Base-by-base conservation (phyloP, 139 green algal genomes). In the Picochlorum sp. region DNA sequence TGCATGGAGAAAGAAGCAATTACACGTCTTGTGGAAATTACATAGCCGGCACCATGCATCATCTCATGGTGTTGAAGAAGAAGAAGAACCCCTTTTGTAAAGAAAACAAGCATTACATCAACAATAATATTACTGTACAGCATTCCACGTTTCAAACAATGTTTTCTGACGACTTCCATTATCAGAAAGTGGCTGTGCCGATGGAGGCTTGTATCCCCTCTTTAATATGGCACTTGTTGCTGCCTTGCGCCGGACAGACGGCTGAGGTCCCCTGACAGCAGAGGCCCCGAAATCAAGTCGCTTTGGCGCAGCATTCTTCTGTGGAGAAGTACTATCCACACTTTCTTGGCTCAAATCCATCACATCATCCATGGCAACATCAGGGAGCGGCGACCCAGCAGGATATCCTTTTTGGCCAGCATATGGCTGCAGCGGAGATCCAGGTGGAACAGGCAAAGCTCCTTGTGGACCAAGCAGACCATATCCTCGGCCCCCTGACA, bases 1-100 rank as follows among this genome's bases (percentile, higher is more conserved):
- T 34, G 75, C 64, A 18, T 58, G 41, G 49, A 44, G 13, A 21
- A 62, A 85, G 1, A 76, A 78, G 10, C 67, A 94, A 49, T 49
- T 92, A 9, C 4, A 10, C 16, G n/a, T 60, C 8, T 76, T 89
- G 66, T 84, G 76, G 79, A 4, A 15, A 6, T 45, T 58, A 11
- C 8, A 41, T 13, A 14, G 34, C 34, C 5, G 34, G 7, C 34
- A 41, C 2, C 6, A 41, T 41, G 34, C 34, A 41, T 41, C 34
- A 1, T 30, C 34, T 41, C 34, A 14, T 41, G 7, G 28, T 41
- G 34, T 11, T 41, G 8, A 41, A 28, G 24, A 26, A 41, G 34
- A 41, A 41, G 34, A 41, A 6, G 5, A 41, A 41, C 34, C 34
- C 0, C 34, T 41, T 41, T 41, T 41, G 49, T 76, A 50, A 38